Base-by-base conservation (phyloP, 441 rosid genomes). In the Codiaeum variegatum region DNA sequence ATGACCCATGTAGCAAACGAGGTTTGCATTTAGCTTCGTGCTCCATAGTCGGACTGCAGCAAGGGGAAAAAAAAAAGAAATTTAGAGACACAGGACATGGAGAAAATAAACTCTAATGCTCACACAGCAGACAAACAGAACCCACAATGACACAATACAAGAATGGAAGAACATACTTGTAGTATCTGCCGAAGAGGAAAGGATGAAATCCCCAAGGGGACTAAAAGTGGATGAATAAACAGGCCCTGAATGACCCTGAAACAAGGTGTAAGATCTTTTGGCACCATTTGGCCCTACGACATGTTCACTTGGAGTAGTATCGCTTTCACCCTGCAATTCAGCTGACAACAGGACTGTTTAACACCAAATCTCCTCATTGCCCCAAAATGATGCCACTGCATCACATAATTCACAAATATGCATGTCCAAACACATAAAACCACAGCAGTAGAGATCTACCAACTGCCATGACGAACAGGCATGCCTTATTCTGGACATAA, bases 1-100 rank as follows among this genome's bases (percentile, higher is more conserved):
- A 73, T 96, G 99, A 78, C 99, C 97, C 85, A 91, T 93, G 90
- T 93, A 96, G 84, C 98, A 90, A 66, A 96, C 99, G 58, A 92
- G 97, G 85, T 92, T 96, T 64, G 98, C 94, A 83, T 93, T 93
- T 76, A 91, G 80, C 80, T 91, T 82, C 78, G 96, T 88, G 83
- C 96, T 94, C 98, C 98, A 94, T 34, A 94, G 84, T 69, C 97
- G 86, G 81, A 92, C 97, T 91, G 86, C 86, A 82, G 44, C 60
- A 80, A n/a, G n/a, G n/a, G n/a, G n/a, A n/a, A n/a, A n/a, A n/a
- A 19, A 75, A 64, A 21, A 73, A 75, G 62, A 31, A 46, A 47
- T 38, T 59, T 0, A 15, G 40, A 61, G 29, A 9, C 54, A 28
- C 3, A 62, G 51, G 31, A 34, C 49, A 19, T 12, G 29, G 8